Evolutionary conservation across 2,329 filamentous ascomycete genomes (phyloP).

Genomic region (Parafenestella ontariensis): DNA sequence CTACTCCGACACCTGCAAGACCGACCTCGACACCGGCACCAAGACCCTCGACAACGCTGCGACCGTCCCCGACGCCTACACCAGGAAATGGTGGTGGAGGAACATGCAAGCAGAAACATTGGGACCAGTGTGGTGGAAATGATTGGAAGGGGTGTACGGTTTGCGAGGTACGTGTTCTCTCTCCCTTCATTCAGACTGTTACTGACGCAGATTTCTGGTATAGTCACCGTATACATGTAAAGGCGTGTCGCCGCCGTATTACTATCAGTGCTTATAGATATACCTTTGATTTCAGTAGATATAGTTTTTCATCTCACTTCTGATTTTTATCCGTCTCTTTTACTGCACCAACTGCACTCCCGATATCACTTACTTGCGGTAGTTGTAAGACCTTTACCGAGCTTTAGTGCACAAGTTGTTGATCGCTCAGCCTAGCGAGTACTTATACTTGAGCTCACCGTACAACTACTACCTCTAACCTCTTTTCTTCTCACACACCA

Average conservation of each 20-base stretch:
- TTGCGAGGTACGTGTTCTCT: constrained; percentile 30
- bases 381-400: too few relatives aligned
- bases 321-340: too few relatives aligned
- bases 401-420: too few relatives aligned
- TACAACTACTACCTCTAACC: neutral
- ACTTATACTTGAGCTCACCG: too few relatives aligned
- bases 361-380: too few relatives aligned
- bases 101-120: constrained; percentile 34
- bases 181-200: neutral
- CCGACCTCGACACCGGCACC: constrained; percentile 9
- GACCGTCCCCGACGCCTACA: constrained; percentile 14
- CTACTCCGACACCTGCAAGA: constrained; percentile 5
- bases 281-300: neutral
- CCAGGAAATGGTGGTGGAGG: constrained; percentile 25
- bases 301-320: neutral
- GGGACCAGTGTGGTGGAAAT: constrained; percentile 41
- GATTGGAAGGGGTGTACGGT: constrained; percentile 41
- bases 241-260: constrained; percentile 36
- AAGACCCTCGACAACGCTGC: constrained; percentile 8
- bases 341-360: too few relatives aligned
- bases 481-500: neutral
- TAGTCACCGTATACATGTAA: constrained; percentile 38
- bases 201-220: neutral
- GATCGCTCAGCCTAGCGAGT: too few relatives aligned
- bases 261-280: constrained; percentile 38